Percentiles rank a stretch among this genome's conserved stretches.
Conservation (phyloP, 768 basidiomycete genomes). For the Dentipellis sp. region DNA sequence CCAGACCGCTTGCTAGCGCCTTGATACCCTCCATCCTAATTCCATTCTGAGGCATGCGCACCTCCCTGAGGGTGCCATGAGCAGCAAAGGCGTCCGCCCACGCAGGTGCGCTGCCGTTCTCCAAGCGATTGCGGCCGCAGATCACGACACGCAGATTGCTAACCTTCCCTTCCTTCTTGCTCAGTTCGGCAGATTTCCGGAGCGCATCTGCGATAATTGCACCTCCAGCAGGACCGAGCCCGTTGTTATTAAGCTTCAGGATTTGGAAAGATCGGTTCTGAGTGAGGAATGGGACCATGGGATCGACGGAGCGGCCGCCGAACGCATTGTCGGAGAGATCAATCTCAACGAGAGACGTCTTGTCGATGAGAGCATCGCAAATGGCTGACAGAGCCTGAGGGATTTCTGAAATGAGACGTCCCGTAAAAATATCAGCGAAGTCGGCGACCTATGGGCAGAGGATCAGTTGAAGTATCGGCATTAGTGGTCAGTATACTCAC, state of each 20-base stretch:
- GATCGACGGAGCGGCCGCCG: constrained; percentile 89
- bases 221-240: constrained; percentile 87
- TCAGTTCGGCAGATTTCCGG: not conserved
- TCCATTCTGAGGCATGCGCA: constrained; percentile 96
- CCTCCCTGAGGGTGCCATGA: constrained; percentile 73
- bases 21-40: constrained; percentile 89
- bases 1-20: constrained; percentile 66
- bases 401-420: constrained; percentile 92
- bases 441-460: constrained; percentile 67
- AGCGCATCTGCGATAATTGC: constrained; percentile 14
- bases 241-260: constrained; percentile 93
- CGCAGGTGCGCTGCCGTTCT: constrained; percentile 73
- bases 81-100: constrained; percentile 88
- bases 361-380: constrained; percentile 78
- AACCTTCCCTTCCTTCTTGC: constrained; percentile 52
- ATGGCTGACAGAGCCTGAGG: constrained; percentile 82
- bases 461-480: constrained; percentile 1
- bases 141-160: constrained; percentile 75
- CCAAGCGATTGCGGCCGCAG: constrained; percentile 94
- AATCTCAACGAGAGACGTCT: constrained; percentile 75
- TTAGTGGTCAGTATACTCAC: constrained; percentile 30
- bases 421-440: constrained; percentile 97
- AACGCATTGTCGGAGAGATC: constrained; percentile 96
- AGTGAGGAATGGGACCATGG: constrained; percentile 84
- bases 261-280: constrained; percentile 75